phyloP scores from a whole-genome alignment of 2,329 filamentous ascomycete species.

The Aureobasidium sp. region DNA sequence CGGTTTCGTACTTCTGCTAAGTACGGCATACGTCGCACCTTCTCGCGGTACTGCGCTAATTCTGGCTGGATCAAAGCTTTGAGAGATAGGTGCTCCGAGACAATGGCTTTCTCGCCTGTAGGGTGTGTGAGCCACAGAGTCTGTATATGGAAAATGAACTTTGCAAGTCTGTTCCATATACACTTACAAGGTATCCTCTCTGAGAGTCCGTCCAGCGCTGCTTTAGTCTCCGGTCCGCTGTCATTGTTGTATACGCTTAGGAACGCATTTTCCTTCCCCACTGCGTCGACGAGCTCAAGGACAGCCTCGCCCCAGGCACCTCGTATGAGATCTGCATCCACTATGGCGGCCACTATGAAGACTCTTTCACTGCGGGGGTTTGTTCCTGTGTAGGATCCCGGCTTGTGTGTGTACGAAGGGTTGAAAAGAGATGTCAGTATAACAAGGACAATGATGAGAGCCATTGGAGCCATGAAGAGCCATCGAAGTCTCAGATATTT shows the following conservation, averaged over 20 bases:
- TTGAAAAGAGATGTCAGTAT: neutral
- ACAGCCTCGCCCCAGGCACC: conserved; percentile 59
- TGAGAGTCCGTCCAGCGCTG: conserved; percentile 50
- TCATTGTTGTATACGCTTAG: conserved; percentile 70
- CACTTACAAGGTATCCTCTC: conserved; percentile 43
- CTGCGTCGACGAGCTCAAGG: conserved; percentile 54
- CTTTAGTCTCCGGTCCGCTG: conserved; percentile 45
- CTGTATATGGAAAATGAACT: neutral
- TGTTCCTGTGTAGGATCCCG: conserved; percentile 27
- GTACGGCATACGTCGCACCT: conserved; percentile 68
- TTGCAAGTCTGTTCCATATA: too few relatives aligned
- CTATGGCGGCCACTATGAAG: conserved; percentile 67
- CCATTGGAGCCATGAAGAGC: neutral
- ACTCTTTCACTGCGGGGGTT: conserved; percentile 57
- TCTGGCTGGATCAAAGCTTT: conserved; percentile 52
- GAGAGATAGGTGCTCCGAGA: conserved; percentile 54
- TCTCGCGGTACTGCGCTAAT: conserved; percentile 54
- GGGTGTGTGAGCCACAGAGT: neutral
- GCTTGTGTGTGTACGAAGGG: neutral
- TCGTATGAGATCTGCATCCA: conserved; percentile 57
- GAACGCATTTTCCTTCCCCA: conserved; percentile 62
- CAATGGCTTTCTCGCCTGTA: conserved; percentile 42
- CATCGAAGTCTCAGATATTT: too few relatives aligned
- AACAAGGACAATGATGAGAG: neutral
- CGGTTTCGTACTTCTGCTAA: conserved; percentile 66